Conservation (phyloP, 768 basidiomycete genomes). For the Trametes maxima region DNA sequence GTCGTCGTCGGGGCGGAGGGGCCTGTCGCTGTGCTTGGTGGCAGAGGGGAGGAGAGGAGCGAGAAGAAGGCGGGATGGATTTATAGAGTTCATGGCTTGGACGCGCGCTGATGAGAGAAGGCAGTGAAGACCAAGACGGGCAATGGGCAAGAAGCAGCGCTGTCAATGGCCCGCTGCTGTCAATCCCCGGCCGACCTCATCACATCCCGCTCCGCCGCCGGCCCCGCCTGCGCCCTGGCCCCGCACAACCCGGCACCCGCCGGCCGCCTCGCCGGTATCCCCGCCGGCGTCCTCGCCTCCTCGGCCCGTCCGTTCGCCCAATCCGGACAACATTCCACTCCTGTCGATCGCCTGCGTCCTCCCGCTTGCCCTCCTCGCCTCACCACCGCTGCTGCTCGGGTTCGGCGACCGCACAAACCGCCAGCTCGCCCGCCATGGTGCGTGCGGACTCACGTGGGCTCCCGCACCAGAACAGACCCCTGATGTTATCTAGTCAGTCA, state of each 20-base stretch:
- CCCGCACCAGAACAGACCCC: constrained; percentile 1
- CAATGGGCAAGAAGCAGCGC: constrained; percentile 13
- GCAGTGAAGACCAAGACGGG: constrained; percentile 20
- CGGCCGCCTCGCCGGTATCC: not conserved
- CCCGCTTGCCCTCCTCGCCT: not conserved
- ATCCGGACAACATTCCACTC: not conserved
- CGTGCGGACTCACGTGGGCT: constrained; percentile 18
- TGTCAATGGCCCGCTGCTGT: not conserved
- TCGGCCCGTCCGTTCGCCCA: not conserved
- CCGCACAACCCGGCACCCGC: no score
- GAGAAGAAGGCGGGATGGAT: constrained; percentile 18
- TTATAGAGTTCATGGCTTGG: constrained; percentile 22
- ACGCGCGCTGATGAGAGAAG: constrained; percentile 25
- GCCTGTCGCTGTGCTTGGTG: constrained; percentile 29
- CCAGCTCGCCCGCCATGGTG: constrained; percentile 25
- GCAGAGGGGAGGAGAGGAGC: constrained; percentile 19
- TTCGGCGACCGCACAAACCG: not conserved
- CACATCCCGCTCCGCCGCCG: not conserved
- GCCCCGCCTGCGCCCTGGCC: not conserved
- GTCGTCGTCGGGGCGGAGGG: constrained; percentile 4
- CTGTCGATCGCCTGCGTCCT: constrained; percentile 8
- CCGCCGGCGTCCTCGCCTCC: constrained; percentile 15
- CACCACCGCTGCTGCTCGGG: not conserved
- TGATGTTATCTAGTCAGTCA: constrained; percentile 67
- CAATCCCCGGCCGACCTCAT: constrained; percentile 11